Conservation (phyloP, 768 basidiomycete genomes). For the Nidularia pulvinata region DNA sequence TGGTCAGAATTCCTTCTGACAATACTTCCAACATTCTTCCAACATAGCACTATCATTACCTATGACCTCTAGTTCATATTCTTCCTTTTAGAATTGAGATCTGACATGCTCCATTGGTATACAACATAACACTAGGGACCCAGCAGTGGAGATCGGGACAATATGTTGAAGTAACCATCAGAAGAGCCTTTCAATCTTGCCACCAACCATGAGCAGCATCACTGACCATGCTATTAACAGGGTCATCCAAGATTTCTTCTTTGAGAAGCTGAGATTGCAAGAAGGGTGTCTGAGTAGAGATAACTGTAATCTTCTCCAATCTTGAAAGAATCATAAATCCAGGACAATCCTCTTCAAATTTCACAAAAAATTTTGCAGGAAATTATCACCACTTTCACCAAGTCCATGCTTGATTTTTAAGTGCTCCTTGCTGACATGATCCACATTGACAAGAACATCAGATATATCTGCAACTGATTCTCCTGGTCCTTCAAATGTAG, state of each 20-base stretch:
- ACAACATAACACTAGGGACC: background rate
- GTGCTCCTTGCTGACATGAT: no score
- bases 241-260: background rate
- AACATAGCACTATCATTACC: no score
- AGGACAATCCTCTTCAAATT: background rate
- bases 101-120: background rate
- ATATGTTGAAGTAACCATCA: background rate
- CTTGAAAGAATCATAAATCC: background rate
- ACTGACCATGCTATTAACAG: conserved; percentile 4
- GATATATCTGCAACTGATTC: no score
- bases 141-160: background rate
- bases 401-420: no score
- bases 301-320: background rate
- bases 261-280: conserved; percentile 1
- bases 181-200: background rate
- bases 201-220: conserved; percentile 2
- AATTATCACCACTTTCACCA: no score
- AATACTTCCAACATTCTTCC: no score
- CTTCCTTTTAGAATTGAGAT: no score
- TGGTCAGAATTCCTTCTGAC: no score
- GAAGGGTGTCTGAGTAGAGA: conserved; percentile 1
- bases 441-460: no score
- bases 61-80: no score
- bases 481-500: no score
- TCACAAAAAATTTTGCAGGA: no score